A percentile compares a stretch with the other conserved stretches of the same genome.
These are phyloP conservation scores for Alternaria conjuncta DNA, from an alignment of 2,329 filamentous ascomycete genomes.

Conservation along the genomic window DNA sequence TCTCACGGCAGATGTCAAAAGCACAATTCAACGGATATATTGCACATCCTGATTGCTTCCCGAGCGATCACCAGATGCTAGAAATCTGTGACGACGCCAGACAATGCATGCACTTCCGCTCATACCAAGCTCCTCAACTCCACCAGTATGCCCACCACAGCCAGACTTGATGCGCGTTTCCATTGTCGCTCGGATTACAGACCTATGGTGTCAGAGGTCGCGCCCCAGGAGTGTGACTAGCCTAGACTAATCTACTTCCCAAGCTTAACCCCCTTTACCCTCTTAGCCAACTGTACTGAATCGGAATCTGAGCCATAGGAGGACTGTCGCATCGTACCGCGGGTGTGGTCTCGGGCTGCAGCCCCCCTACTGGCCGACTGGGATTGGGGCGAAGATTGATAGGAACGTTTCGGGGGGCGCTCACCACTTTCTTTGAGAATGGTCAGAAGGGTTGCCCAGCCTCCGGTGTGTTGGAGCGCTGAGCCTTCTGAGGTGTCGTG, in stretches of 20 bases:
- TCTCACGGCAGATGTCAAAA: background rate
- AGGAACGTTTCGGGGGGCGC: conserved; percentile 78
- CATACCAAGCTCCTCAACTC: background rate
- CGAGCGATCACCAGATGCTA: background rate
- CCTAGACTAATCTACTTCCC: conserved; percentile 30
- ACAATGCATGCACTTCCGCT: conserved; percentile 12
- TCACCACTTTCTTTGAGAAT: conserved; percentile 98
- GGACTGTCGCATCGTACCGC: conserved; percentile 30
- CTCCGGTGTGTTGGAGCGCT: conserved; percentile 82
- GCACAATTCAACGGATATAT: conserved; percentile 1
- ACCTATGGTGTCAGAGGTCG: conserved; percentile 28
- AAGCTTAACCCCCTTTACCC: conserved; percentile 68
- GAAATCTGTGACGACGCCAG: background rate
- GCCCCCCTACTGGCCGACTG: conserved; percentile 44
- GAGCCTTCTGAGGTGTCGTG: conserved; percentile 82
- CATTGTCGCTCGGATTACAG: conserved; percentile 20
- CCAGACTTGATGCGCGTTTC: background rate
- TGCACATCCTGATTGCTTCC: conserved; percentile 6
- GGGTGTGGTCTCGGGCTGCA: conserved; percentile 44
- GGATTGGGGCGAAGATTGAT: conserved; percentile 33
- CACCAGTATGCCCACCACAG: conserved; percentile 4
- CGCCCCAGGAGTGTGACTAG: conserved; percentile 20
- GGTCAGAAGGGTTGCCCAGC: conserved; percentile 92
- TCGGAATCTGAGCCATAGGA: conserved; percentile 55
- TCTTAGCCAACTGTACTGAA: conserved; percentile 68